A percentile compares a stretch with the other conserved stretches of the same genome.
Evolutionary conservation across 2,329 filamentous ascomycete genomes (phyloP).

Genomic region (Dactylellina sp.): DNA sequence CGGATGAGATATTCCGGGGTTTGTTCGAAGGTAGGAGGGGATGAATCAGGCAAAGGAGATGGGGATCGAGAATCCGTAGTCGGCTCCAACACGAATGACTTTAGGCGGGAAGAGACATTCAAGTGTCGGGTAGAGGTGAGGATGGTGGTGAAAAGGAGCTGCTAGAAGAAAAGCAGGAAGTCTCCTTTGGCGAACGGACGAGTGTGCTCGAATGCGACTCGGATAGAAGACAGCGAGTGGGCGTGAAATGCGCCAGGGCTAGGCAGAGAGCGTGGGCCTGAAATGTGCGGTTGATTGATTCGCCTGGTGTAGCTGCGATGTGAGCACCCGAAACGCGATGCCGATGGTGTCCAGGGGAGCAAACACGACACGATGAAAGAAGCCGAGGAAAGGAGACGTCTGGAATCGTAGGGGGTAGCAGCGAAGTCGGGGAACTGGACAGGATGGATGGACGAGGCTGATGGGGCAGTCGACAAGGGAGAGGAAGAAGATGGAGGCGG

Average conservation of each 20-base stretch:
- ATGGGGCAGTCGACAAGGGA: not conserved
- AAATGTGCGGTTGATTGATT: slow-evolving; percentile 5
- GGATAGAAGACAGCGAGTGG: slow-evolving; percentile 1
- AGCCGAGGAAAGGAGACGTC: not conserved
- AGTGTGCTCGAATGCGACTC: not conserved
- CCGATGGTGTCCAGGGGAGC: not conserved
- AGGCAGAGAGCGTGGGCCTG: slow-evolving; percentile 4
- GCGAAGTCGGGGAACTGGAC: no score
- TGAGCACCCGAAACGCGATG: slow-evolving; percentile 32
- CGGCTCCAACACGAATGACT: slow-evolving; percentile 53
- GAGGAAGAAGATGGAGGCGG: not conserved
- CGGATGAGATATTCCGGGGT: slow-evolving; percentile 39
- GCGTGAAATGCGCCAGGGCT: not conserved
- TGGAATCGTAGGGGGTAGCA: not conserved
- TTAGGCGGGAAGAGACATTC: slow-evolving; percentile 43
- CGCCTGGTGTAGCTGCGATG: not conserved
- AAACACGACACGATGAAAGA: not conserved
- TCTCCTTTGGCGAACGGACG: not conserved
- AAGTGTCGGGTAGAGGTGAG: slow-evolving; percentile 32
- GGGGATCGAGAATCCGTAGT: slow-evolving; percentile 54
- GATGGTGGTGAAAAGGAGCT: slow-evolving; percentile 10
- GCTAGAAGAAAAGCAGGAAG: slow-evolving; percentile 13
- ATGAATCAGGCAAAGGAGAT: slow-evolving; percentile 53
- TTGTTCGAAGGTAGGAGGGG: slow-evolving; percentile 48
- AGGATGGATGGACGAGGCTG: not conserved